Base-by-base conservation (phyloP, 106 monocot species). In the Acanthochlamys bracteata region DNA sequence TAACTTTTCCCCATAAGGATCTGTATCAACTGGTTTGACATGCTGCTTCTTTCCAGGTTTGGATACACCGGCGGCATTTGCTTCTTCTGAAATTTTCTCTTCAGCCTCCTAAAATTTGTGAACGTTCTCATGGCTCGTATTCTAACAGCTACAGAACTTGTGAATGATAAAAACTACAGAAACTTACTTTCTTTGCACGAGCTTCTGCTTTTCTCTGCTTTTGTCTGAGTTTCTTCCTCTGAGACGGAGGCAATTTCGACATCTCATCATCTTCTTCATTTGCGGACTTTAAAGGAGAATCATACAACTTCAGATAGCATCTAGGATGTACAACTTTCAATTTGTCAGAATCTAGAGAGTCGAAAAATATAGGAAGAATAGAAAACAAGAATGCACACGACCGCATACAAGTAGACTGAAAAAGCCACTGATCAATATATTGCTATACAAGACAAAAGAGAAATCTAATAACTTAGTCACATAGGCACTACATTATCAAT, bases 151-250 rank as follows among this genome's bases (percentile, higher is more conserved):
- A n/a, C n/a, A n/a, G n/a, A n/a, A n/a, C n/a, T n/a, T n/a, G n/a
- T n/a, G n/a, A 20, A 17, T 15, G 58, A 60, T 6, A 24, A 63
- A 16, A 42, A 20, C 19, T 41, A 61, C 45, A 19, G 20, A 58
- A 57, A 10, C 13, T 68, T 78, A 88, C 96, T 69, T 85, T 91
- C 70, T 91, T 96, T 21, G 86, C 85, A 66, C 87, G 96, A 70
- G 96, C 96, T 69, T 91, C 96, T n/a, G 84, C 88, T 66, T 96
- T 96, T 61, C 79, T 90, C 55, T 91, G 90, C 24, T 91, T 96
- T 79, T 96, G 96, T 59, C 79, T 88, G 57, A 90, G 43, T 75
- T 96, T 96, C 76, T 82, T 90, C 61, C 82, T 96, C 54, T 96
- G 96, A 24, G 90, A 70, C 65, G 96, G 80, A 55, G 69, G 80